Conservation (phyloP, 805 yeast genomes). For the Wickerhamiella parazyma region DNA sequence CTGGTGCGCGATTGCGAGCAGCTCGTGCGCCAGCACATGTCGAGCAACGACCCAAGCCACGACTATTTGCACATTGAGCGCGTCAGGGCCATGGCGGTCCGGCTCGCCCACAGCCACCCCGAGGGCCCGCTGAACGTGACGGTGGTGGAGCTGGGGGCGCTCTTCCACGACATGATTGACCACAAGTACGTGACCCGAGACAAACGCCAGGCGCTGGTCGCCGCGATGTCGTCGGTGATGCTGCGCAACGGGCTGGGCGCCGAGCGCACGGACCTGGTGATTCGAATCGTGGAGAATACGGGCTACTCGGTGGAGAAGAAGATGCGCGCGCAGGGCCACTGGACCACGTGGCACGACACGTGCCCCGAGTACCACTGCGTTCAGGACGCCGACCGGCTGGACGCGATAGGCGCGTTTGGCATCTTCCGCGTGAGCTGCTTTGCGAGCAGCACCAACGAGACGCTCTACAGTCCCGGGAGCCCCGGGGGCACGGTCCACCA, state of each 20-base stretch:
- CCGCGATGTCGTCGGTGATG: constrained; percentile 11
- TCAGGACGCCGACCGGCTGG: constrained; percentile 31
- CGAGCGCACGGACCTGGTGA: constrained; percentile 14
- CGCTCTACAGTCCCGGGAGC: constrained; percentile 18
- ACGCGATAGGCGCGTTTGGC: constrained; percentile 29
- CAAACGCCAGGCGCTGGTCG: constrained; percentile 12
- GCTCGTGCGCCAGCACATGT: constrained; percentile 18
- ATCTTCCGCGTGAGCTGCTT: constrained; percentile 26
- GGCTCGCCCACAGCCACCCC: constrained; percentile 15
- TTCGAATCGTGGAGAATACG: constrained; percentile 19
- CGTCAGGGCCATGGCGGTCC: constrained; percentile 21
- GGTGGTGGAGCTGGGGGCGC: constrained; percentile 25
- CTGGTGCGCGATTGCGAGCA: constrained; percentile 10
- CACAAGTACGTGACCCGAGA: constrained; percentile 21
- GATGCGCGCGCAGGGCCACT: constrained; percentile 17
- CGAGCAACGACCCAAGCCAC: constrained; percentile 23
- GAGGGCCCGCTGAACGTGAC: constrained; percentile 14
- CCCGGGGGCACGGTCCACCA: constrained; percentile 17
- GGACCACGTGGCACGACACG: constrained; percentile 24
- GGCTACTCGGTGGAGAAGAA: constrained; percentile 21
- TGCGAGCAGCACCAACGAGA: constrained; percentile 21
- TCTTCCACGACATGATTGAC: constrained; percentile 25
- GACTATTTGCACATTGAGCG: constrained; percentile 24
- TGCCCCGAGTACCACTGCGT: constrained; percentile 26
- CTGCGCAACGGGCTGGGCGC: constrained; percentile 11